Evolutionary conservation across 1,284 basidiomycete species (phyloP), one percentile per base, ranked within the genome.

Genomic region (Ceratobasidium sp.): DNA sequence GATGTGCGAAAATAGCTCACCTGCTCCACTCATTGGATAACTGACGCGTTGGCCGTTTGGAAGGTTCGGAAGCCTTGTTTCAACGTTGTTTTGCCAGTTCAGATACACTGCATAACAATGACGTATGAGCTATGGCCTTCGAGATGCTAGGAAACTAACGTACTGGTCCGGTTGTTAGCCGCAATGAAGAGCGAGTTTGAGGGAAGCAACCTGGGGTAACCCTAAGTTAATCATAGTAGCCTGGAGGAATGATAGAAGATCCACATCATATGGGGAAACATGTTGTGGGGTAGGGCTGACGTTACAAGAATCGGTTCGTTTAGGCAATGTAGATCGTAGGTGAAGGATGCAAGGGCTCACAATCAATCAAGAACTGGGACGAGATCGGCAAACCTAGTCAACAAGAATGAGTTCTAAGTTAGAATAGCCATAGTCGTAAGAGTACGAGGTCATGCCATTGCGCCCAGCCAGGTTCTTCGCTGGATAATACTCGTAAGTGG

Each of bases 321-420:
- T 86, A 5, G 93, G 90, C 16, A 95, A 85, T 30, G 84, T 78
- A 76, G 92, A 90, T 5, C 88, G 87, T 74, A 93, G 89, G 0
- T 92, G 92, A 77, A 94, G 94, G 11, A 95, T 84, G 79, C 94
- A 95, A 14, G 91, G 87, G 77, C 89, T 90, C 75, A 95, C 83
- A 3, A 91, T 90, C 87, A 74, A 85, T 82, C 8, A 95, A 82
- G 80, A 95, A 94, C 7, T 83, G 83, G 14, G 90, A 79, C 28
- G 81, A 80, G 55, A 93, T 85, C 9, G 89, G 62, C 11, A 91
- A 78, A 41, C 62, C 62, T 52, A 32, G 2, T 18, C 23, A 23
- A 32, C 21, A 61, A n/a, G 41, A 26, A 43, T 61, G 30, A 38
- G 46, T 43, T 43, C 58, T 38, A 28, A 18, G 50, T 63, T 32